These are phyloP conservation scores for Aspergillus latus DNA, from an alignment of 2,329 filamentous ascomycete genomes.

Conservation along the genomic window DNA sequence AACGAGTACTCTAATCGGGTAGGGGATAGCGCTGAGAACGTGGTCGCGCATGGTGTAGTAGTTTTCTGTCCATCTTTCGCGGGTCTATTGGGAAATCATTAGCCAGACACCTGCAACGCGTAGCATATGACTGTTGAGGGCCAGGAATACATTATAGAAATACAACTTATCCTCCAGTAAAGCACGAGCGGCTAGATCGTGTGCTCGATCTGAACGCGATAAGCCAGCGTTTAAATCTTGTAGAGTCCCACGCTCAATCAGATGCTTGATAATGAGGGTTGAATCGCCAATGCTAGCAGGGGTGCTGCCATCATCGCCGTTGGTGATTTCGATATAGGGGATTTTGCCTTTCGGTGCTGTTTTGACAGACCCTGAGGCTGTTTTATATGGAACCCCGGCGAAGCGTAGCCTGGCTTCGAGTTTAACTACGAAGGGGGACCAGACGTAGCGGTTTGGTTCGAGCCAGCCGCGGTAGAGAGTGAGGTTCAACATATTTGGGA, in stretches of 20 bases:
- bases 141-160: constrained; percentile 52
- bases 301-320: constrained; percentile 5
- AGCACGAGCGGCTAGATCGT: constrained; percentile 55
- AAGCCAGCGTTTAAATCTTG: constrained; percentile 53
- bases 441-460: constrained; percentile 47
- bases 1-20: constrained; percentile 52
- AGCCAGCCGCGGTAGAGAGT: constrained; percentile 55
- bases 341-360: constrained; percentile 59
- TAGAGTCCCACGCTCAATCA: constrained; percentile 46
- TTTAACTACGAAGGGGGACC: constrained; percentile 64
- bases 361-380: constrained; percentile 46
- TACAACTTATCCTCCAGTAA: constrained; percentile 62
- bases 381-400: constrained; percentile 49
- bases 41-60: constrained; percentile 59
- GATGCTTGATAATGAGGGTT: constrained; percentile 52
- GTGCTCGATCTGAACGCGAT: constrained; percentile 38
- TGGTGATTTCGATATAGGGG: constrained; percentile 52
- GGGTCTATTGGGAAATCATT: constrained; percentile 29
- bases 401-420: constrained; percentile 62
- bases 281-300: constrained; percentile 51
- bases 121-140: background rate
- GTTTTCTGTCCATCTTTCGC: constrained; percentile 61
- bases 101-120: background rate
- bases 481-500: constrained; percentile 10
- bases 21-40: constrained; percentile 52